These are phyloP conservation scores for Colletotrichum sp. DNA, from an alignment of 2,329 filamentous ascomycete genomes.

Conservation along the genomic window DNA sequence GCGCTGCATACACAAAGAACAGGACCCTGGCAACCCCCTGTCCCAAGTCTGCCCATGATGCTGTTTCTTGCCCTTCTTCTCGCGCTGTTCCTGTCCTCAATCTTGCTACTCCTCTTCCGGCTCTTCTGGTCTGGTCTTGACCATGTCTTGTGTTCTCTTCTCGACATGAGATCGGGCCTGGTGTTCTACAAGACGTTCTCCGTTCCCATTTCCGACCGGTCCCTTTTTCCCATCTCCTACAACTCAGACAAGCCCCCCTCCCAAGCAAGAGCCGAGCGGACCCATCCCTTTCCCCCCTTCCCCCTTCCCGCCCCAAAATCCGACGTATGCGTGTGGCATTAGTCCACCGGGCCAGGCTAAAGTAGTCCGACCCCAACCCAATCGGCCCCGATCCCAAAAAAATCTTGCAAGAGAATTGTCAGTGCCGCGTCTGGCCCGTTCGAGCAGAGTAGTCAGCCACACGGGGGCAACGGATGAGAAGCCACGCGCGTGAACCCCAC, in stretches of 20 bases:
- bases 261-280: neutral
- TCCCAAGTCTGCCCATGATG: neutral
- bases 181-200: neutral
- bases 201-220: neutral
- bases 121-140: neutral
- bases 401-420: neutral
- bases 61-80: neutral
- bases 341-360: neutral
- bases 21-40: neutral
- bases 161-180: neutral
- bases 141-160: neutral
- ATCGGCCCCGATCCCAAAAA: neutral
- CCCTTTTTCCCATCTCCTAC: neutral
- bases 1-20: slow-evolving; percentile 1
- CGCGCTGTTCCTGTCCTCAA: neutral
- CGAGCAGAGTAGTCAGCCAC: neutral
- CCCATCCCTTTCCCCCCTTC: neutral
- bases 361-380: neutral
- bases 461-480: neutral
- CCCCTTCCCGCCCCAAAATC: neutral
- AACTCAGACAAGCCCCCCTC: neutral
- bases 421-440: neutral
- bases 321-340: neutral
- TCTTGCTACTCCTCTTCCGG: neutral
- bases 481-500: neutral